Base-by-base conservation (phyloP, 2,329 filamentous ascomycete species). In the Aquanectria penicillioides region DNA sequence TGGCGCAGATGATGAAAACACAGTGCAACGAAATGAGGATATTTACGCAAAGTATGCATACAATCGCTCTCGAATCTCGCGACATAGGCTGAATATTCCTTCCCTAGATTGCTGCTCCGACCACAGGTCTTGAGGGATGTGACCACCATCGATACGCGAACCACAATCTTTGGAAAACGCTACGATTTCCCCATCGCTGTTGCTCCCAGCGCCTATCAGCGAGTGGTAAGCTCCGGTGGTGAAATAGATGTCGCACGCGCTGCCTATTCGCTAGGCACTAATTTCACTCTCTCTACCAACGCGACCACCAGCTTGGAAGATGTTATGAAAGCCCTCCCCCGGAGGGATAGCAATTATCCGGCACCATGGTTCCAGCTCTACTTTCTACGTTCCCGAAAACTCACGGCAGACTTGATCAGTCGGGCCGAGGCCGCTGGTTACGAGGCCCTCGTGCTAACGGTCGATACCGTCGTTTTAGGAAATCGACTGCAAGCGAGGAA, bases 151-250 rank as follows among this genome's bases (percentile, higher is more conserved):
- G 61, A 69, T 6, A 69, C 63, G 2, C 56, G 59, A 10, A 53
- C 56, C 5, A 47, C 15, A 9, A 37, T 62, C 4, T 17, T 62
- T 20, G 56, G 34, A 10, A 54, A 59, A 6, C 51, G 23, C 4
- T 64, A 59, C n/a, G n/a, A n/a, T n/a, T 59, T 74, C 2, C 72
- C 72, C 2, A 65, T 74, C n/a, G 72, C 62, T 6, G 65, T 74
- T 22, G 72, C 72, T 0, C 72, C 72, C 7, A 71, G 65, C 26
- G 72, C 69, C 1, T 68, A 65, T 38, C 72, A 74, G 20, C 71
- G 57, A 37, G 62, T 74, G 2, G 72, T 61, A 2, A 67, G 71
- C 25, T 61, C 63, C 1, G 54, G 69, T 2, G 72, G 72, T 5
- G 72, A 74, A 38, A 47, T 71, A 1, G 71, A 73, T 46, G 61